A percentile compares a stretch with the other conserved stretches of the same genome.
These are phyloP conservation scores for Tricholoma bakamatsutake DNA, from an alignment of 768 basidiomycete species.

Conservation along the genomic window DNA sequence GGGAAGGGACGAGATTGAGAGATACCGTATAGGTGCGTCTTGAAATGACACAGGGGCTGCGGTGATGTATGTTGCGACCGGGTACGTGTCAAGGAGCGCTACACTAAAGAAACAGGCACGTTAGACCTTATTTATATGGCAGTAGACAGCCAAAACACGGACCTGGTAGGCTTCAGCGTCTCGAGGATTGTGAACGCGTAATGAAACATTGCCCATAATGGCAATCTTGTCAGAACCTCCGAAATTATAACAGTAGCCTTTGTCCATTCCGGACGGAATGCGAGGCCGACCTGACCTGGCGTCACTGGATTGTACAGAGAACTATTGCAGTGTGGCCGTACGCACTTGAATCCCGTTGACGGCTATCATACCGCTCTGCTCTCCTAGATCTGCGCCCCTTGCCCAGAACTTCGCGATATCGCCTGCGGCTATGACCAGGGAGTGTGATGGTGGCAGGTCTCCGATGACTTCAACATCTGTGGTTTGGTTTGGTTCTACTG, in stretches of 20 bases:
- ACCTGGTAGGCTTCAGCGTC: constrained; percentile 43
- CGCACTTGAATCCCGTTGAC: constrained; percentile 43
- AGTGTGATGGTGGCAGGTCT: constrained; percentile 18
- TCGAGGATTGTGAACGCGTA: constrained; percentile 41
- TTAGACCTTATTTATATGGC: neutral
- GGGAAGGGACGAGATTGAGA: constrained; percentile 25
- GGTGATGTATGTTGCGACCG: constrained; percentile 42
- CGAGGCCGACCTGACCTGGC: constrained; percentile 38
- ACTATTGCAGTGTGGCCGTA: neutral
- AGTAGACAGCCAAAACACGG: neutral
- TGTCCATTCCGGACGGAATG: constrained; percentile 48
- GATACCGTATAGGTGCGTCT: constrained; percentile 49
- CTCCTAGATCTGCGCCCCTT: constrained; percentile 42
- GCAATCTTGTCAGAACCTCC: constrained; percentile 43
- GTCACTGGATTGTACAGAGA: neutral
- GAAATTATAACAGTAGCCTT: constrained; percentile 43
- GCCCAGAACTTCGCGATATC: constrained; percentile 46
- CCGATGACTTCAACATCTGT: constrained; percentile 35
- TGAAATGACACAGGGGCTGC: constrained; percentile 26
- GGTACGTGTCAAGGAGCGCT: constrained; percentile 48
- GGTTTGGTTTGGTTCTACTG: constrained; percentile 14
- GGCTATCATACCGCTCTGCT: constrained; percentile 40
- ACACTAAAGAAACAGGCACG: constrained; percentile 26
- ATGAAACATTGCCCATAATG: constrained; percentile 42
- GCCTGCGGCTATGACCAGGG: constrained; percentile 42